phyloP scores from a whole-genome alignment of 208 protist genomes.

The Leishmania martiniquensis region DNA sequence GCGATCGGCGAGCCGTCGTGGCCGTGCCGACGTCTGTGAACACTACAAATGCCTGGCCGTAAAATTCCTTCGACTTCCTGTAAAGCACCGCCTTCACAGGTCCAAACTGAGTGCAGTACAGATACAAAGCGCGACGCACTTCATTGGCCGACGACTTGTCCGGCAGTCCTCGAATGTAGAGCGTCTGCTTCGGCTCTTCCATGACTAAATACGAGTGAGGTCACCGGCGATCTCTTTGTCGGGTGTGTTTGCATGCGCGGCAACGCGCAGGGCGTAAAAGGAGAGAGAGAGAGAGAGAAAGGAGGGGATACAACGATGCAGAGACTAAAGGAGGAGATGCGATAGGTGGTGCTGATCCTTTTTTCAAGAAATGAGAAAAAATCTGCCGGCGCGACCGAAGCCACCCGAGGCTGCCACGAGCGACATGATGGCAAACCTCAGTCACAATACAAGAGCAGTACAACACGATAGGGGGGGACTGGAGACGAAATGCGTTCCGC shows the following conservation, averaged over 20 bases:
- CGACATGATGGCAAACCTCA: background rate
- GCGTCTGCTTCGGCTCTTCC: slow-evolving; percentile 83
- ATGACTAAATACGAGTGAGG: slow-evolving; percentile 23
- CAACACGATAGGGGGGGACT: background rate
- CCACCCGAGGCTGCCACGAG: background rate
- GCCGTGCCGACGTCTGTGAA: slow-evolving; percentile 88
- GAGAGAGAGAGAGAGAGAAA: background rate
- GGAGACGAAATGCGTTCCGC: background rate
- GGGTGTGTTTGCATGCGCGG: background rate
- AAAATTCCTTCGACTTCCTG: slow-evolving; percentile 54
- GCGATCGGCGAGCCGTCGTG: slow-evolving; percentile 58
- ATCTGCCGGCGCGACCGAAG: background rate
- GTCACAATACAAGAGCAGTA: background rate
- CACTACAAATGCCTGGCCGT: slow-evolving; percentile 89
- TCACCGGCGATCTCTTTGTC: background rate
- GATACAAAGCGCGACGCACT: slow-evolving; percentile 75
- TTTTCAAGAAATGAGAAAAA: background rate
- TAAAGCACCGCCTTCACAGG: slow-evolving; percentile 77
- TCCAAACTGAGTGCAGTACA: slow-evolving; percentile 88
- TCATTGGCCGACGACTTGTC: slow-evolving; percentile 82
- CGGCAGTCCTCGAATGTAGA: slow-evolving; percentile 84
- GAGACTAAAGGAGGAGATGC: background rate
- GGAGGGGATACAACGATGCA: no score
- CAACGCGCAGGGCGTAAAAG: background rate
- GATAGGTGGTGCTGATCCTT: background rate